phyloP scores from a whole-genome alignment of 352 stramenopile genomes.

The Globisporangium splendens region DNA sequence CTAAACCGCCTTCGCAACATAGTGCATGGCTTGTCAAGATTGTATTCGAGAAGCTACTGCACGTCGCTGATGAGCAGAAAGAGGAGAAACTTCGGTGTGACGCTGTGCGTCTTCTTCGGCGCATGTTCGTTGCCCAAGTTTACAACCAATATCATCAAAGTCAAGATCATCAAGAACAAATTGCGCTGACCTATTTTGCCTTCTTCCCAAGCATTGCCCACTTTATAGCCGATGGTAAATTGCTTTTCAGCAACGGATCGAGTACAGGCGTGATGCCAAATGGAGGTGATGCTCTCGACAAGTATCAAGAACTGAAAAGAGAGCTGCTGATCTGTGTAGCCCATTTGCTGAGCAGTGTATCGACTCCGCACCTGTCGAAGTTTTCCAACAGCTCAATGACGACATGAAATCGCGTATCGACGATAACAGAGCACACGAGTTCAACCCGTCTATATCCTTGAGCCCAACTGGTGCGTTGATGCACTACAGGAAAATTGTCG shows the following conservation, averaged over 20 bases:
- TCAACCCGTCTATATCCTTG: slow-evolving; percentile 15
- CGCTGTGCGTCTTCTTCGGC: slow-evolving; percentile 45
- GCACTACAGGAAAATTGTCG: slow-evolving; percentile 45
- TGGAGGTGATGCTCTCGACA: slow-evolving; percentile 6
- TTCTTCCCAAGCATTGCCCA: slow-evolving; percentile 39
- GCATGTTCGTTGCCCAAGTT: slow-evolving; percentile 59
- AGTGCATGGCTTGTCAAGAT: slow-evolving; percentile 47
- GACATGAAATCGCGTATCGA: not conserved
- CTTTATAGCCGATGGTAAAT: slow-evolving; percentile 47
- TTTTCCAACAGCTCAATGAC: slow-evolving; percentile 32
- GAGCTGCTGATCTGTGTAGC: slow-evolving; percentile 62
- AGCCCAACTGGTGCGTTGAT: slow-evolving; percentile 38
- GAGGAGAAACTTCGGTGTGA: slow-evolving; percentile 59
- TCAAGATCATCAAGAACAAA: slow-evolving; percentile 43
- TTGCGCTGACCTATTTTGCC: slow-evolving; percentile 61
- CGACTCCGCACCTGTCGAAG: slow-evolving; percentile 27
- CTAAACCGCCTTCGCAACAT: not conserved
- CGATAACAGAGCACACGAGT: not conserved
- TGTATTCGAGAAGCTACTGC: slow-evolving; percentile 48
- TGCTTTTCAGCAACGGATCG: slow-evolving; percentile 22
- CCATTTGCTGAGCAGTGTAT: slow-evolving; percentile 62
- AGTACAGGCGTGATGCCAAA: not conserved
- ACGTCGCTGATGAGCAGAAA: slow-evolving; percentile 51
- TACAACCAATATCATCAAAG: slow-evolving; percentile 49
- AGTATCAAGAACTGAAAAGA: slow-evolving; percentile 37